Base-by-base conservation (phyloP, 2,329 filamentous ascomycete species). In the Clathrospora elynae region DNA sequence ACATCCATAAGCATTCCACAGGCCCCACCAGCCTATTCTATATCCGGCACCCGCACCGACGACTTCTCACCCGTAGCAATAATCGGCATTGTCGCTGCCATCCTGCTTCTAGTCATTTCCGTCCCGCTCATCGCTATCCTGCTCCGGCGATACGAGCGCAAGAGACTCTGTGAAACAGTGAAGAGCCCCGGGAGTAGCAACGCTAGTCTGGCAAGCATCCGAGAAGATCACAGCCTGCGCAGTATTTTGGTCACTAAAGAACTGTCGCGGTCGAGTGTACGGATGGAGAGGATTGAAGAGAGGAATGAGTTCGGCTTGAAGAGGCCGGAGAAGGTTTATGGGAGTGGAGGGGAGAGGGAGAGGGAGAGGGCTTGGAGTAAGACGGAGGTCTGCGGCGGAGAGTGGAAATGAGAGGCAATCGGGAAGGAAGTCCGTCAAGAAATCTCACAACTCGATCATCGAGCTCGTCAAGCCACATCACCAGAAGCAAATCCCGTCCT, bases 181-280 rank as follows among this genome's bases (percentile, higher is more conserved):
- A 41, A 51, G 12, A 30, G 33, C 17, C 24, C 41, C 4, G 32
- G 28, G 19, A 32, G 42, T n/a, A 45, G 51, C 19, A 28, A 40
- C 2, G 28, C 35, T n/a, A 50, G 46, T 17, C 44, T 53, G 20
- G 26, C 43, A 13, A 51, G 50, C 23, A 40, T 57, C 2, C 29
- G 35, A 19, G 56, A 59, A n/a, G 43, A 52, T 7, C 47, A 57
- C 12, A 59, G 57, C 18, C 17, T 57, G 23, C 50, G 47, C 25
- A 61, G 53, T 3, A 61, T 62, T 4, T 6, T 61, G 1, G 59
- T 62, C 1, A 62, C 59, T 3, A 56, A 44, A 11, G 59, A 62
- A 25, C 13, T 62, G 13, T 51, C 51, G 25, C 48, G 59, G 5
- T 46, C 42, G 16, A 62, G 59, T 33, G 18, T 62, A 25, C 52